Conservation (phyloP, 805 yeast genomes). For the Cyberlindnera sargentensis region DNA sequence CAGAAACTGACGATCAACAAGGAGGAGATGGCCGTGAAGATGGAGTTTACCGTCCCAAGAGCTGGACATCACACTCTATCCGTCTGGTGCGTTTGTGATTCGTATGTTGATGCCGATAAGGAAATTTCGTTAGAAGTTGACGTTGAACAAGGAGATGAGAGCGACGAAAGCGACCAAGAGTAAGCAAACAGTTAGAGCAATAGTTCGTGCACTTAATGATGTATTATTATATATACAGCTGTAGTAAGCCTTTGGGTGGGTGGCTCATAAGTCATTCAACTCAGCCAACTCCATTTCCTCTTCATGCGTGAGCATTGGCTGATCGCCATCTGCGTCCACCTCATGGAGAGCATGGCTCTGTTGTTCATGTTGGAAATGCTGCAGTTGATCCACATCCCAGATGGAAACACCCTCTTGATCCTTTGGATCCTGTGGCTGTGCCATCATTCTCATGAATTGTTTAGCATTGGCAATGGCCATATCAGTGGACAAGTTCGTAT, state of each 20-base stretch:
- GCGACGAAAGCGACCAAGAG: conserved; percentile 15
- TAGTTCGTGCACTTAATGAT: not conserved
- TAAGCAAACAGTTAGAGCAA: too few relatives aligned
- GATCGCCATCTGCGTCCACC: conserved; percentile 23
- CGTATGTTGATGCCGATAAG: conserved; percentile 89
- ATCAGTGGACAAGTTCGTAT: conserved; percentile 87
- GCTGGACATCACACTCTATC: conserved; percentile 57
- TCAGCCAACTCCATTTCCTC: conserved; percentile 21
- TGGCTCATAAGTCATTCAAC: conserved; percentile 1
- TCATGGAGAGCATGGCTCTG: not conserved
- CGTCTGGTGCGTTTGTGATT: conserved; percentile 85
- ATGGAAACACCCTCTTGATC: conserved; percentile 94
- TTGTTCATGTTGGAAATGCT: conserved; percentile 45
- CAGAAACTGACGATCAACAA: conserved; percentile 52
- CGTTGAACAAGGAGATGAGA: conserved; percentile 30
- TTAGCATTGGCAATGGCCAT: conserved; percentile 96
- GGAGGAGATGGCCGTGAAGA: conserved; percentile 42
- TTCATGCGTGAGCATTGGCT: conserved; percentile 20
- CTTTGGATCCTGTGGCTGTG: conserved; percentile 84
- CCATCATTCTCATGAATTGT: conserved; percentile 85
- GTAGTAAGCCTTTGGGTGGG: too few relatives aligned
- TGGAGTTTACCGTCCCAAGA: conserved; percentile 52
- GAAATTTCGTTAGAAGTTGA: conserved; percentile 54
- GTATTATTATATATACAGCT: not conserved
- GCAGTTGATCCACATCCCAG: conserved; percentile 73